Evolutionary conservation across 1,284 basidiomycete species (phyloP).

Genomic region (Puccinia horiana): DNA sequence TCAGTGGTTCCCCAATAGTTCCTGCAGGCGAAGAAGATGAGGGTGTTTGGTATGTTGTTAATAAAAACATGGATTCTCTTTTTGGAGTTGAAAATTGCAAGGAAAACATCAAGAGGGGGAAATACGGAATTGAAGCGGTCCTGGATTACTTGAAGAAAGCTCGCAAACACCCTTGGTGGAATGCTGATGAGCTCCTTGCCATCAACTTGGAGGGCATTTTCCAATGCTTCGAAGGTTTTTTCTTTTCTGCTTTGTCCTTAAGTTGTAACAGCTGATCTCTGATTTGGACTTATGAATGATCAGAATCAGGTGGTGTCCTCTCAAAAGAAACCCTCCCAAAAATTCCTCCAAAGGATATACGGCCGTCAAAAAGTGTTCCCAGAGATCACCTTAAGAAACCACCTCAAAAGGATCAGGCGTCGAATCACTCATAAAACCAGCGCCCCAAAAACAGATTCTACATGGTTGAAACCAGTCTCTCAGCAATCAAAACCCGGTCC

Average conservation of each 20-base stretch:
- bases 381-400: not conserved
- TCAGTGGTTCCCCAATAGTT: not conserved
- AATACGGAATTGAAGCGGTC: not conserved
- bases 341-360: not conserved
- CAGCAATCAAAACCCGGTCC: not conserved
- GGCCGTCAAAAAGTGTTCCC: too few species aligned
- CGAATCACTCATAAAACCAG: too few species aligned
- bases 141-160: not conserved
- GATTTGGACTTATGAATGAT: not conserved
- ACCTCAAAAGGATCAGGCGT: too few species aligned
- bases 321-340: not conserved
- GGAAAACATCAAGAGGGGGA: not conserved
- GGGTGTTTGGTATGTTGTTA: conserved; percentile 13
- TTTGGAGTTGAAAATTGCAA: conserved; percentile 12
- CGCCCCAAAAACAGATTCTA: not conserved
- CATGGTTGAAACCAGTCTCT: not conserved
- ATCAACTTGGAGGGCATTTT: not conserved
- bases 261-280: too few species aligned
- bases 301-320: not conserved
- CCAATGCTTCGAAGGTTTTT: not conserved
- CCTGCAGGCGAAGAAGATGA: not conserved
- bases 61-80: not conserved
- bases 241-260: not conserved
- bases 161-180: not conserved
- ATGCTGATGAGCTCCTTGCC: not conserved